phyloP scores from a whole-genome alignment of 257 asterid genomes.

The Nyctanthes arbortristis region DNA sequence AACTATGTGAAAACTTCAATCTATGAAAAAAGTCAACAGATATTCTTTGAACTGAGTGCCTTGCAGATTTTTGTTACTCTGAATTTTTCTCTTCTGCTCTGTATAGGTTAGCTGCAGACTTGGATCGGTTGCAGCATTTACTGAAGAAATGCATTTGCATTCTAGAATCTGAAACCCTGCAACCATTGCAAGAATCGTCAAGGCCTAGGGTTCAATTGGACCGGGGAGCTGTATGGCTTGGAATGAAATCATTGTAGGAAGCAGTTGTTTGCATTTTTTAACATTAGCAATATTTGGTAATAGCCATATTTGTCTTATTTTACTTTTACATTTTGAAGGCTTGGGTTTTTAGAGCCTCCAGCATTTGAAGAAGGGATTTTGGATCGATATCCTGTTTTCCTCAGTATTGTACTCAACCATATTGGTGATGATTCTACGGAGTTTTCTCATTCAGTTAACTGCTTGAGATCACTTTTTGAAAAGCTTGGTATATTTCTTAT shows the following conservation, averaged over 20 bases:
- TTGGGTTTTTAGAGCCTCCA: slow-evolving; percentile 92
- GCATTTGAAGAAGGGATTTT: slow-evolving; percentile 98
- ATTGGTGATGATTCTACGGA: slow-evolving; percentile 86
- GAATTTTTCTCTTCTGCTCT: slow-evolving; percentile 16
- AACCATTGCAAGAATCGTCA: slow-evolving; percentile 42
- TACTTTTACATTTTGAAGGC: slow-evolving; percentile 51
- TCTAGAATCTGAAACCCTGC: slow-evolving; percentile 69
- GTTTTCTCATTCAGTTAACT: slow-evolving; percentile 91
- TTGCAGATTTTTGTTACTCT: slow-evolving; percentile 4
- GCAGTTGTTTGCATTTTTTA: slow-evolving; percentile 44
- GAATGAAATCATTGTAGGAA: slow-evolving; percentile 97
- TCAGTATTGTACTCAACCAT: slow-evolving; percentile 91
- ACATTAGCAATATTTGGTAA: slow-evolving; percentile 34
- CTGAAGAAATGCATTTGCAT: slow-evolving; percentile 70
- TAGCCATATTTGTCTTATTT: slow-evolving; percentile 30
- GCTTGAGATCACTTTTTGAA: slow-evolving; percentile 85
- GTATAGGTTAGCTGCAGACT: slow-evolving; percentile 66
- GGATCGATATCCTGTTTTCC: slow-evolving; percentile 90
- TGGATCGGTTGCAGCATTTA: slow-evolving; percentile 88
- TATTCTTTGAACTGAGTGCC: not conserved
- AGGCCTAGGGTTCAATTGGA: slow-evolving; percentile 94
- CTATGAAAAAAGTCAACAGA: not conserved
- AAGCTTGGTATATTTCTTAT: slow-evolving; percentile 74
- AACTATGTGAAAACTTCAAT: not conserved
- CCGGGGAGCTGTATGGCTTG: slow-evolving; percentile 91